These are phyloP conservation scores for Osmanthus fragrans DNA, from an alignment of 257 asterid genomes.

Conservation along the genomic window DNA sequence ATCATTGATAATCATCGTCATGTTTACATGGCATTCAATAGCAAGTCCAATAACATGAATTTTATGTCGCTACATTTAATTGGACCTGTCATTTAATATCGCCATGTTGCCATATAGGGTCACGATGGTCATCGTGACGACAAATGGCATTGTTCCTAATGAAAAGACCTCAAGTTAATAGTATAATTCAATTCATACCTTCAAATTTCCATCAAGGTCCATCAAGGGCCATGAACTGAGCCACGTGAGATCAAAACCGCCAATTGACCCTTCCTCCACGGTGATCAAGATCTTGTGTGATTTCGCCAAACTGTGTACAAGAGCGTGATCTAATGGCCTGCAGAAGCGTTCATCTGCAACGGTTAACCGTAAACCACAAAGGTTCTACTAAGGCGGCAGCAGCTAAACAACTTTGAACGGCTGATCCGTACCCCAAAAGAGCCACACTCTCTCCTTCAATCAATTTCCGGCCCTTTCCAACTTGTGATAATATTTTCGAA, in stretches of 20 bases:
- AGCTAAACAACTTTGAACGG: constrained; percentile 83
- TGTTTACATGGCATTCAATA: too few species aligned
- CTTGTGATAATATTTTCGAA: constrained; percentile 29
- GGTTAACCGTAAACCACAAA: constrained; percentile 59
- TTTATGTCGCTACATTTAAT: too few species aligned
- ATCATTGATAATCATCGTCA: too few species aligned
- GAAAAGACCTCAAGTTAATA: neutral
- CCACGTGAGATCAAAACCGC: constrained; percentile 98
- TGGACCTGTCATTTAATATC: too few species aligned
- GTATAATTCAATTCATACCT: constrained; percentile 42
- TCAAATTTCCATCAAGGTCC: constrained; percentile 86
- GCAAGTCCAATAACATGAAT: too few species aligned
- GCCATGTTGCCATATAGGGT: too few species aligned
- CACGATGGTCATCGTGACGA: too few species aligned
- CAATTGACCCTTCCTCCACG: constrained; percentile 94
- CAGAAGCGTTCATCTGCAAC: constrained; percentile 97
- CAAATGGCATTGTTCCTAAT: too few species aligned
- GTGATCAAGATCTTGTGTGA: constrained; percentile 84
- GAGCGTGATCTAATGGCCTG: constrained; percentile 79
- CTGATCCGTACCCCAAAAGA: constrained; percentile 84
- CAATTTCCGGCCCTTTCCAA: constrained; percentile 80
- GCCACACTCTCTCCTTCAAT: constrained; percentile 90
- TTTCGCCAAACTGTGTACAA: constrained; percentile 74
- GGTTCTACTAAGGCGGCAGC: constrained; percentile 71
- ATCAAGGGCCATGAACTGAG: constrained; percentile 87